These are phyloP conservation scores for Russula sp. DNA, from an alignment of 768 basidiomycete genomes.

Conservation along the genomic window DNA sequence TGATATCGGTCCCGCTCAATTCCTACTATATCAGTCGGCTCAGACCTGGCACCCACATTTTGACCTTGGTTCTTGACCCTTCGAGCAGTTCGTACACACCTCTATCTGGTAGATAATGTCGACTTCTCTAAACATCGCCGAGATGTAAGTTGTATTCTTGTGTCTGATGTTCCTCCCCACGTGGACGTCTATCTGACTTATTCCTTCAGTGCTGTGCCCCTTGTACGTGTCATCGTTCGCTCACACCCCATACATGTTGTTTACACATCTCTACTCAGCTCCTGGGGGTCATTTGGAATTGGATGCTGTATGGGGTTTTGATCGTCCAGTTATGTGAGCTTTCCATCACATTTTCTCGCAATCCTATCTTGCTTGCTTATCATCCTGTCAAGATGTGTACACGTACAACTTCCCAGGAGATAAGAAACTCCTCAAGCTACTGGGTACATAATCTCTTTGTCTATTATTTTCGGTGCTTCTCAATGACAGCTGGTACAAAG, in stretches of 20 bases:
- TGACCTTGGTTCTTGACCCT: no score
- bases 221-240: neutral
- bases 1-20: no score
- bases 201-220: neutral
- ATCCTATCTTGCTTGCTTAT: neutral
- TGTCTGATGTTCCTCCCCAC: neutral
- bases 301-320: constrained; percentile 12
- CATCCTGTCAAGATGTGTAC: neutral
- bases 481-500: neutral
- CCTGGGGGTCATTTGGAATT: constrained; percentile 6
- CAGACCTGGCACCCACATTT: no score
- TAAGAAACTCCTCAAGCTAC: neutral
- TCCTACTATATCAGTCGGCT: no score
- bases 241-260: no score
- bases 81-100: no score
- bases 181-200: neutral
- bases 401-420: constrained; percentile 12
- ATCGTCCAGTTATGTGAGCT: constrained; percentile 6
- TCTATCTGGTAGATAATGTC: neutral
- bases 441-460: neutral
- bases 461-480: no score
- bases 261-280: neutral
- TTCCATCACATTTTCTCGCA: neutral
- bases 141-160: neutral
- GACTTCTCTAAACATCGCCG: neutral